A percentile compares a stretch with the other conserved stretches of the same genome.
phyloP scores from a whole-genome alignment of 2,329 filamentous ascomycete genomes.

The Sarocladium kiliense region DNA sequence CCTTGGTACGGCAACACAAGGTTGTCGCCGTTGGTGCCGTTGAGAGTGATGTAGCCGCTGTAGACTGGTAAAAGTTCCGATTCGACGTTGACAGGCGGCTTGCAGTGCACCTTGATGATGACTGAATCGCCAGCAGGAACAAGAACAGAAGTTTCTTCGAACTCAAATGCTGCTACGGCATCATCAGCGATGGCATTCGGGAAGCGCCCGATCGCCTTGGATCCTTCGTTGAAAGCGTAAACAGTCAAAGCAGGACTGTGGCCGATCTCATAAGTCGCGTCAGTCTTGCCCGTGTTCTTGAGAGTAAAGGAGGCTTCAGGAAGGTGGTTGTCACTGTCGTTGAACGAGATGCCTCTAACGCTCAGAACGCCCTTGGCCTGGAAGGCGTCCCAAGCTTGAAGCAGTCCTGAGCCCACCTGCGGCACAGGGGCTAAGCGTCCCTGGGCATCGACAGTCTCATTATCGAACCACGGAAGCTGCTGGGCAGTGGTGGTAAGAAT shows the following conservation, averaged over 20 bases:
- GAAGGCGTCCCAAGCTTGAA: constrained; percentile 36
- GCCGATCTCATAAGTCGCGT: constrained; percentile 31
- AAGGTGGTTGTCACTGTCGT: constrained; percentile 37
- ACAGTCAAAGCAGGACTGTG: constrained; percentile 30
- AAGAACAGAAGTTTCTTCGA: constrained; percentile 17
- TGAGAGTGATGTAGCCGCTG: constrained; percentile 32
- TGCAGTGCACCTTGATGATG: constrained; percentile 21
- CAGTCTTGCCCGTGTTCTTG: constrained; percentile 30
- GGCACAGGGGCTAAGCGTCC: constrained; percentile 27
- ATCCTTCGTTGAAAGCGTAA: constrained; percentile 25
- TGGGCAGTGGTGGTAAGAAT: constrained; percentile 25
- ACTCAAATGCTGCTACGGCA: constrained; percentile 14
- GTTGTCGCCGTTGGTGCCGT: constrained; percentile 24
- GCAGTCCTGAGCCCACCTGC: constrained; percentile 37
- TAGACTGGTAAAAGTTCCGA: constrained; percentile 29
- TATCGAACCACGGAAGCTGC: constrained; percentile 25
- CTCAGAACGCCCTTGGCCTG: constrained; percentile 30
- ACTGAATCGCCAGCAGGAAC: constrained; percentile 21
- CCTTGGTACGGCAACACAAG: constrained; percentile 31
- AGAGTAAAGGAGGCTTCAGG: constrained; percentile 30
- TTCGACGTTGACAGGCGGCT: constrained; percentile 19
- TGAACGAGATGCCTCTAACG: constrained; percentile 34
- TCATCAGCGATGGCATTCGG: constrained; percentile 16
- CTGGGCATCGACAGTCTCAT: constrained; percentile 10
- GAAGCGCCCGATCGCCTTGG: constrained; percentile 10